Conservation (phyloP, 164 flowering plant genomes). For the Stephania yunnanensis region DNA sequence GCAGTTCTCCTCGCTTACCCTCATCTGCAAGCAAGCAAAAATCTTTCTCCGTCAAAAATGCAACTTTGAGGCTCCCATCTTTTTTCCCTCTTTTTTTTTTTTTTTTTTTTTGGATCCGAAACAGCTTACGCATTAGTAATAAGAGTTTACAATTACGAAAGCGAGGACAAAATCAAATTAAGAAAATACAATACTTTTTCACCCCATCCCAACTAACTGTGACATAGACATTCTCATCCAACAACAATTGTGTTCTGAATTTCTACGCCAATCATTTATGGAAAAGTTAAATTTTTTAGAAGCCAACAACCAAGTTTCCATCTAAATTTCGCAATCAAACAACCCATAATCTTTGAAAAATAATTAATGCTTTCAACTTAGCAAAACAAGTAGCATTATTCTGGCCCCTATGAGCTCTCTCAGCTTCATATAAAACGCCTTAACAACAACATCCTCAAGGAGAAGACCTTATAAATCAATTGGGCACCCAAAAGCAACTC, state of each 20-base stretch:
- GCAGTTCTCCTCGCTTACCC: slow-evolving; percentile 95
- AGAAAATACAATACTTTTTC: too few relatives aligned
- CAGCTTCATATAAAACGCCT: slow-evolving; percentile 91
- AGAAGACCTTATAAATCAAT: slow-evolving; percentile 57
- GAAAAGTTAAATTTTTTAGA: too few relatives aligned
- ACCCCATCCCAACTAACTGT: too few relatives aligned
- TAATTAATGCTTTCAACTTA: too few relatives aligned
- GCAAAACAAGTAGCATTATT: slow-evolving; percentile 24
- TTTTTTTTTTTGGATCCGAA: too few relatives aligned
- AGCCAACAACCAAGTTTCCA: neutral
- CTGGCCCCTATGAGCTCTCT: slow-evolving; percentile 96
- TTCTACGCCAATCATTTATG: too few relatives aligned
- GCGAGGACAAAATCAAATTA: too few relatives aligned
- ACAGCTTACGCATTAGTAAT: too few relatives aligned
- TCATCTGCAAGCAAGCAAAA: slow-evolving; percentile 41
- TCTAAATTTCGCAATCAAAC: neutral
- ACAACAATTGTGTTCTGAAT: too few relatives aligned
- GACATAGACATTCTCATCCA: too few relatives aligned
- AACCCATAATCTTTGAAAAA: neutral
- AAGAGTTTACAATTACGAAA: too few relatives aligned
- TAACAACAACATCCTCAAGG: slow-evolving; percentile 65
- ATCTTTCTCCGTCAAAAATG: slow-evolving; percentile 1
- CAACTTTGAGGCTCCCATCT: neutral
- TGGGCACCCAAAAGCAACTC: slow-evolving; percentile 64
- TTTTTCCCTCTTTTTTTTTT: too few relatives aligned